Conservation (phyloP, 2,329 filamentous ascomycete species). For the Aschersonia sp. region DNA sequence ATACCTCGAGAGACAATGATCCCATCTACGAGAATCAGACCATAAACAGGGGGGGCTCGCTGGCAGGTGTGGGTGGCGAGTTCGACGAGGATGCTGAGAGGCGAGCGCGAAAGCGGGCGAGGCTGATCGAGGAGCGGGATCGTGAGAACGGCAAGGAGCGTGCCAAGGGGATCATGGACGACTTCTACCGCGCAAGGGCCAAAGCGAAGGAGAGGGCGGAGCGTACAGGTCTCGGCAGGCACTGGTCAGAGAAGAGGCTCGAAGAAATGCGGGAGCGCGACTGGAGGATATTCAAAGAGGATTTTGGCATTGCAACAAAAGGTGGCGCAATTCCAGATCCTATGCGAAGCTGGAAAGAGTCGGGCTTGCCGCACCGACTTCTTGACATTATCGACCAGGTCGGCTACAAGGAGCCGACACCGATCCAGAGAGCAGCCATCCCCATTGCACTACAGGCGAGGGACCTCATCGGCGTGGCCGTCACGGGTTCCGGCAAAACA, state of each 20-base stretch:
- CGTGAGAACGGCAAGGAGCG: conserved; percentile 60
- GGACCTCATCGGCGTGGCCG: conserved; percentile 95
- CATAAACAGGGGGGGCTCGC: conserved; percentile 17
- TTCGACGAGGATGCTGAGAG: conserved; percentile 41
- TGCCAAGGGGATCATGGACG: conserved; percentile 69
- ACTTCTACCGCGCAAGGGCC: conserved; percentile 48
- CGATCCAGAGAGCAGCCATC: conserved; percentile 88
- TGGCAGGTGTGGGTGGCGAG: conserved; percentile 34
- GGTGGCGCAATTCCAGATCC: conserved; percentile 86
- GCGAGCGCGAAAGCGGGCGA: conserved; percentile 42
- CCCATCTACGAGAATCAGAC: conserved; percentile 46
- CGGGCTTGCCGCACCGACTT: conserved; percentile 59
- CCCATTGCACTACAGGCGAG: conserved; percentile 85
- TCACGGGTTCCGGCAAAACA: conserved; percentile 97
- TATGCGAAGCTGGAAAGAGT: conserved; percentile 90
- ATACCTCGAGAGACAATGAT: conserved; percentile 58
- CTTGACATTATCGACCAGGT: conserved; percentile 72
- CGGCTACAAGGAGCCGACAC: conserved; percentile 81
- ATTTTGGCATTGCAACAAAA: conserved; percentile 93
- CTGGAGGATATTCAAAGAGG: conserved; percentile 99
- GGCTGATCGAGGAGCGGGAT: conserved; percentile 62
- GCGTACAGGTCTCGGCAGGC: conserved; percentile 69
- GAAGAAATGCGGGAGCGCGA: conserved; percentile 94
- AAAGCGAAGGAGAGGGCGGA: conserved; percentile 58
- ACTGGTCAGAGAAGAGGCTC: conserved; percentile 89